Evolutionary conservation across 2,329 filamentous ascomycete genomes (phyloP).

Genomic region (Ophiostoma sp.): DNA sequence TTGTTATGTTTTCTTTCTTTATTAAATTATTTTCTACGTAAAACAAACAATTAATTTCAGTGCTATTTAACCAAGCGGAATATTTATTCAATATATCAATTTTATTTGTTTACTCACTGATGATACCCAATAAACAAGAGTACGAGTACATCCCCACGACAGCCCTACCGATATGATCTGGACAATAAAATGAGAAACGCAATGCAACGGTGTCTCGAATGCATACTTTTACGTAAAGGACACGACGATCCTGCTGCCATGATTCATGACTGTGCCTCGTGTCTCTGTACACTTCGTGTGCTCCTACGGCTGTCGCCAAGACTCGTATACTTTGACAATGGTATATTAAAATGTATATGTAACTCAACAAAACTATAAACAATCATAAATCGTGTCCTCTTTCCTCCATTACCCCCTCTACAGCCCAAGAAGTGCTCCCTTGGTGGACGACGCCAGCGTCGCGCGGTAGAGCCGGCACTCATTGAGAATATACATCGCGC

Average conservation of each 20-base stretch:
- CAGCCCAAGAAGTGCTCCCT: slow-evolving; percentile 20
- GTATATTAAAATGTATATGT: background rate
- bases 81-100: no score
- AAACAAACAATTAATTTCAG: no score
- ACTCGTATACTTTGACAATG: no score
- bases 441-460: slow-evolving; percentile 15
- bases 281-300: background rate
- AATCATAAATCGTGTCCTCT: background rate
- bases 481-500: slow-evolving; percentile 44
- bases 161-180: background rate
- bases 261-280: background rate
- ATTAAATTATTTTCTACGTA: no score
- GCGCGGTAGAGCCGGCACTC: slow-evolving; percentile 41
- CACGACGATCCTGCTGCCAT: background rate
- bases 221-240: background rate
- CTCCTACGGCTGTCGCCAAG: no score
- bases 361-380: background rate
- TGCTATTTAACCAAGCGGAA: no score
- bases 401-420: background rate
- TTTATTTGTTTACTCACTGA: background rate
- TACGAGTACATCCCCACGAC: background rate
- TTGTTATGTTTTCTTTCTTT: no score
- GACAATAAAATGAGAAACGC: background rate
- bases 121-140: no score
- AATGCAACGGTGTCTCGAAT: background rate